Conservation (phyloP, 495 filamentous ascomycete genomes). For the Ramalina peruviana region DNA sequence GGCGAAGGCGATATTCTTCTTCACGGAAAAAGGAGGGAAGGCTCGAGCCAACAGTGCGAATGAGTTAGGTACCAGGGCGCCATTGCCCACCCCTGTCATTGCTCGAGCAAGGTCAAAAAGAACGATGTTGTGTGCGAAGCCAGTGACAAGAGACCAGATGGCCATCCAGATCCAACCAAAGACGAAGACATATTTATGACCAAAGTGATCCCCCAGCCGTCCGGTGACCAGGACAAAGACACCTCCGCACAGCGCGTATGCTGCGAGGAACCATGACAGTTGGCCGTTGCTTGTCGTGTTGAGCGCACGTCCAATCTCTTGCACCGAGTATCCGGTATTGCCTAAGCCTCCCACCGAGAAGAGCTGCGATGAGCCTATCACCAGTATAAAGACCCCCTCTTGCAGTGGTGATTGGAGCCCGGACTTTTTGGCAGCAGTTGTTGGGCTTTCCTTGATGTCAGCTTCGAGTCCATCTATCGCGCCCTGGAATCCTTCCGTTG, state of each 20-base stretch:
- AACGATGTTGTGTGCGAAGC: slow-evolving; percentile 25
- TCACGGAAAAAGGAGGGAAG: slow-evolving; percentile 26
- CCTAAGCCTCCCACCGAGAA: slow-evolving; percentile 18
- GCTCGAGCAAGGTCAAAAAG: slow-evolving; percentile 35
- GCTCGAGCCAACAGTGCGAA: slow-evolving; percentile 32
- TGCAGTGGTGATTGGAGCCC: background rate
- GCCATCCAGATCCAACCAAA: slow-evolving; percentile 48
- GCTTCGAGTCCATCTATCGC: too few species aligned
- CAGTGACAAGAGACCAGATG: slow-evolving; percentile 45
- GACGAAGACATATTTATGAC: slow-evolving; percentile 47
- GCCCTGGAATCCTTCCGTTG: too few species aligned
- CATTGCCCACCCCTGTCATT: slow-evolving; percentile 39
- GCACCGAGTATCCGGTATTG: slow-evolving; percentile 14
- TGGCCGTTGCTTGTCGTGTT: slow-evolving; percentile 15
- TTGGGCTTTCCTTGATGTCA: too few species aligned
- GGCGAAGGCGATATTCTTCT: slow-evolving; percentile 46
- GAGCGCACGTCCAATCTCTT: slow-evolving; percentile 15
- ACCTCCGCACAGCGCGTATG: slow-evolving; percentile 43
- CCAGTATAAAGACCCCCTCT: slow-evolving; percentile 16
- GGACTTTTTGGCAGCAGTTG: background rate
- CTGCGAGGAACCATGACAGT: slow-evolving; percentile 35
- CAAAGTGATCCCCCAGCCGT: slow-evolving; percentile 49
- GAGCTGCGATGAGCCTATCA: slow-evolving; percentile 20
- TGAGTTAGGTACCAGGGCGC: slow-evolving; percentile 35
- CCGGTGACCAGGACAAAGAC: slow-evolving; percentile 52